A percentile compares a stretch with the other conserved stretches of the same genome.
These are phyloP conservation scores for Eutrema salsugineum DNA, from an alignment of 441 rosid genomes.

Conservation along the genomic window DNA sequence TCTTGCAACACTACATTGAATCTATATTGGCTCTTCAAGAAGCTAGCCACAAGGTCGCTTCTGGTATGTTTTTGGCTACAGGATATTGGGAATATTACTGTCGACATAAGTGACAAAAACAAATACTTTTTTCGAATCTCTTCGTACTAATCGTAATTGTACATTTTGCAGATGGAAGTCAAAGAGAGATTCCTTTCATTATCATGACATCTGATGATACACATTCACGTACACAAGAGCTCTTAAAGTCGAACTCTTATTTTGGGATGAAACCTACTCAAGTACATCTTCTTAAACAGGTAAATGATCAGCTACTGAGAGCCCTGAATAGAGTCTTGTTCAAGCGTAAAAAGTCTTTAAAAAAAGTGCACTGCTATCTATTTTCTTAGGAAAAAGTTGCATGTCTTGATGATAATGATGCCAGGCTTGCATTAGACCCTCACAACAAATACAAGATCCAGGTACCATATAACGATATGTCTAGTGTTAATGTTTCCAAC, in stretches of 20 bases:
- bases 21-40: conserved; percentile 85
- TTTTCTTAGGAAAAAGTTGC: conserved; percentile 90
- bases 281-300: conserved; percentile 95
- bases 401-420: conserved; percentile 93
- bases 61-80: conserved; percentile 46
- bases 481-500: background rate
- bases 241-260: conserved; percentile 72
- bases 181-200: conserved; percentile 72
- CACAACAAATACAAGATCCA: conserved; percentile 77
- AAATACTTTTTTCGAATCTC: background rate
- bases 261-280: conserved; percentile 92
- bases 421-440: conserved; percentile 82
- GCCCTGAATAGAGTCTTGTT: background rate
- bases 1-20: conserved; percentile 83
- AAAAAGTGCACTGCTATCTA: background rate
- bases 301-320: conserved; percentile 23
- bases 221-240: conserved; percentile 62
- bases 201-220: conserved; percentile 99
- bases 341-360: background rate
- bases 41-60: conserved; percentile 56
- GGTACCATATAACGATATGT: conserved; percentile 37
- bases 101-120: background rate
- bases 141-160: background rate
- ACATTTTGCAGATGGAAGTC: conserved; percentile 44
- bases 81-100: background rate